These are phyloP conservation scores for Chrysoporthe deuterocubensis DNA, from an alignment of 2,329 filamentous ascomycete genomes.

Conservation along the genomic window DNA sequence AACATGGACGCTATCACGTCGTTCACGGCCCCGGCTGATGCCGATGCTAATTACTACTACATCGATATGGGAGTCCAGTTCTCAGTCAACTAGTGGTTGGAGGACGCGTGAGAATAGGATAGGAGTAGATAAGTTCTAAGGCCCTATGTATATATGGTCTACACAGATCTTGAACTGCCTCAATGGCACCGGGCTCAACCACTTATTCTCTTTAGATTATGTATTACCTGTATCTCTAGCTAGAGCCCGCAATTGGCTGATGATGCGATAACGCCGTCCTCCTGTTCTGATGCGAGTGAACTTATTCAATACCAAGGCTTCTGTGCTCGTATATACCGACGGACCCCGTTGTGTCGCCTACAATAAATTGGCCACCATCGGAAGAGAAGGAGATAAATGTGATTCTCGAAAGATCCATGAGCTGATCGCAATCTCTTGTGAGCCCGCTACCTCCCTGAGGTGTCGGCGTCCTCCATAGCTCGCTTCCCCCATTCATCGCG, in stretches of 20 bases:
- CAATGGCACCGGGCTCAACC: no score
- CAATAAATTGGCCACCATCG: constrained; percentile 42
- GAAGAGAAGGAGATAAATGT: constrained; percentile 44
- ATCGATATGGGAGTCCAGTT: constrained; percentile 14
- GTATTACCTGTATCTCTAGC: no score
- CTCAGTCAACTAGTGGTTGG: background rate
- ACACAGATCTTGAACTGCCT: no score
- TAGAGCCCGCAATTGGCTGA: no score
- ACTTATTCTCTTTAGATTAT: no score
- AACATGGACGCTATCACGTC: constrained; percentile 7
- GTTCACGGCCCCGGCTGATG: constrained; percentile 11
- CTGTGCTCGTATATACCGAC: constrained; percentile 41
- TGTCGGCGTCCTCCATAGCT: constrained; percentile 44
- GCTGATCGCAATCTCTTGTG: constrained; percentile 37
- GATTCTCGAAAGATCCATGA: constrained; percentile 41
- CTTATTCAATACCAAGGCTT: background rate
- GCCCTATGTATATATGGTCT: no score
- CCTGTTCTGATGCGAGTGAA: no score
- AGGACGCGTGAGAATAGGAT: background rate
- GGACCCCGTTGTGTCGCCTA: constrained; percentile 41
- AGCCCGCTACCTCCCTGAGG: constrained; percentile 35
- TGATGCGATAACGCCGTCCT: no score
- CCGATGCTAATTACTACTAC: constrained; percentile 7
- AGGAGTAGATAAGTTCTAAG: background rate
- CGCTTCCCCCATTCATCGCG: constrained; percentile 38